Percentiles rank a stretch among this genome's conserved stretches.
Evolutionary conservation across 371 early-diverging fungal genomes (phyloP).

Genomic region (Rhizopus arrhizus): DNA sequence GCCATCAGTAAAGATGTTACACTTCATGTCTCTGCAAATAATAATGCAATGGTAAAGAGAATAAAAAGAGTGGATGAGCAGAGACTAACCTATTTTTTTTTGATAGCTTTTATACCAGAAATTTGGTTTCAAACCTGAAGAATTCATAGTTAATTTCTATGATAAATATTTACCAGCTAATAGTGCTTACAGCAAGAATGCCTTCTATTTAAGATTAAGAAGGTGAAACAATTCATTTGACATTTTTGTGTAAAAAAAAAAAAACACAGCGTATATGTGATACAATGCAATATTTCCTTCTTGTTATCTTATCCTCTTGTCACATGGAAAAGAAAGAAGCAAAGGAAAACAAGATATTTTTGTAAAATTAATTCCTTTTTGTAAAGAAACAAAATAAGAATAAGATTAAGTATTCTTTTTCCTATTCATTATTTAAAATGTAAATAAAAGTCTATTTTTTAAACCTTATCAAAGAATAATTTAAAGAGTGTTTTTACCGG

Average conservation of each 20-base stretch:
- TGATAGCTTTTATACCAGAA: conserved; percentile 87
- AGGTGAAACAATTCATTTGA: conserved; percentile 32
- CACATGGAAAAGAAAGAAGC: too few species aligned
- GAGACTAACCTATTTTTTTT: background rate
- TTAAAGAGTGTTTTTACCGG: too few species aligned
- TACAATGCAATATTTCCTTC: too few species aligned
- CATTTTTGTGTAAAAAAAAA: background rate
- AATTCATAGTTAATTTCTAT: conserved; percentile 89
- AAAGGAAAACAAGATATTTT: too few species aligned
- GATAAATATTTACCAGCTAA: conserved; percentile 85
- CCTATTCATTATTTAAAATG: too few species aligned
- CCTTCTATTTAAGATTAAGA: conserved; percentile 84
- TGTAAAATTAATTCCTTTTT: too few species aligned
- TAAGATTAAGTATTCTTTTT: too few species aligned
- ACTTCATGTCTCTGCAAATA: conserved; percentile 92
- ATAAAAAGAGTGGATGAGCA: background rate
- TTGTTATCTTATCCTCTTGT: too few species aligned
- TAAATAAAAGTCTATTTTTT: too few species aligned
- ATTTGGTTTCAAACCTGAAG: conserved; percentile 94
- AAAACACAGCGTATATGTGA: background rate
- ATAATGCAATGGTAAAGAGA: conserved; percentile 59
- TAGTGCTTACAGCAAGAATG: conserved; percentile 81
- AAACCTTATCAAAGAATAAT: too few species aligned
- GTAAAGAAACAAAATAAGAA: too few species aligned
- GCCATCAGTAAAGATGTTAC: conserved; percentile 82